Evolutionary conservation across 371 early-diverging fungal genomes (phyloP).

Genomic region (Rhizomucor pusillus): DNA sequence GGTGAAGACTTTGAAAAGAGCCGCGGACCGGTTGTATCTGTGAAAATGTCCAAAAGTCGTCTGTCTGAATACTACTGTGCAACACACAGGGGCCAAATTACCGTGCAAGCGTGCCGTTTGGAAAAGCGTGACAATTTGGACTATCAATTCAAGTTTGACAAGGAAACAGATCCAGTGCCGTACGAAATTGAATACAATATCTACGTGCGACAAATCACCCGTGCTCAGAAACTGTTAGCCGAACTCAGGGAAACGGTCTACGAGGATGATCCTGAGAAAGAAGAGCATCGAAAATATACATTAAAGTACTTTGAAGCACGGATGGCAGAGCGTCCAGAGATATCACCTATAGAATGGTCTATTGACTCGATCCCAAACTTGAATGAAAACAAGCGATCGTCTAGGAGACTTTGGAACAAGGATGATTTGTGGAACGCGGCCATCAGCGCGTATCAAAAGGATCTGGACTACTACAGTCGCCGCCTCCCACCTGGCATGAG

Average conservation of each 20-base stretch:
- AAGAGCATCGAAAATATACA: slow-evolving; percentile 6
- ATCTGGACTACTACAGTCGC: slow-evolving; percentile 24
- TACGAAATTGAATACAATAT: slow-evolving; percentile 29
- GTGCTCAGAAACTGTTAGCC: slow-evolving; percentile 21
- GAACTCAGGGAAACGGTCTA: slow-evolving; percentile 8
- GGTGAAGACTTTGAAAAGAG: slow-evolving; percentile 24
- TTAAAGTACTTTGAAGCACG: not conserved
- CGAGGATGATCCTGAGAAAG: not conserved
- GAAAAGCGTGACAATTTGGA: slow-evolving; percentile 20
- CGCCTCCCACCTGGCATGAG: slow-evolving; percentile 23
- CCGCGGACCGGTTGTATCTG: slow-evolving; percentile 23
- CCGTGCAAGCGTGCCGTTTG: slow-evolving; percentile 22
- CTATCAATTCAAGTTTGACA: slow-evolving; percentile 17
- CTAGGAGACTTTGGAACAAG: slow-evolving; percentile 8
- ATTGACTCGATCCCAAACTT: not conserved
- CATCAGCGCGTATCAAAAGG: slow-evolving; percentile 19
- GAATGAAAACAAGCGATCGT: not conserved
- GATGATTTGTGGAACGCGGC: slow-evolving; percentile 23
- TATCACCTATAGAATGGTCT: not conserved
- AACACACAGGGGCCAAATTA: slow-evolving; percentile 31
- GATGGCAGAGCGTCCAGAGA: not conserved
- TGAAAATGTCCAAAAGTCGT: slow-evolving; percentile 20
- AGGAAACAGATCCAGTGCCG: slow-evolving; percentile 16
- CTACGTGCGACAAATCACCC: slow-evolving; percentile 19
- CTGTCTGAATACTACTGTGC: slow-evolving; percentile 28